Base-by-base conservation (phyloP, 495 filamentous ascomycete genomes). In the Evernia prunastri region DNA sequence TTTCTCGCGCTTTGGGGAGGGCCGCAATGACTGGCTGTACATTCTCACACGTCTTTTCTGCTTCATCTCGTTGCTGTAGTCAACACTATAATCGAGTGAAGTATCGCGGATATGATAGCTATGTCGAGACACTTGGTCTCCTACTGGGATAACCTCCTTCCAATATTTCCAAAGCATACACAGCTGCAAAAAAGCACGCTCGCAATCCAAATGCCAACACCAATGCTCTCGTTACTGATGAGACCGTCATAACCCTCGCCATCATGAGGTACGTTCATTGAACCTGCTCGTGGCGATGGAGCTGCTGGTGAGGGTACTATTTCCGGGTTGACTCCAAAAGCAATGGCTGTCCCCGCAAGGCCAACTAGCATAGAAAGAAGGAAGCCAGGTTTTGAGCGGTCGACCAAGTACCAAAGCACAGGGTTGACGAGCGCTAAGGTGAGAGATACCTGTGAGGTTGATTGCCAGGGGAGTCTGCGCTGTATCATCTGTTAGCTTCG, bases 161-260 rank as follows among this genome's bases (percentile, higher is more conserved):
- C 94, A 69, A 97, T 89, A 74, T 96, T 97, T 31, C 94, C 94
- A 81, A 98, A 97, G 75, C 92, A 97, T 35, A 97, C 87, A 66
- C 89, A 90, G 59, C 87, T 90, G 73, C 94, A 96, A 77, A 97
- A 98, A 68, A 98, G 72, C 39, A 97, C 91, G 72, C 89, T 95
- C 35, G 90, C 80, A 67, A 96, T 84, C 93, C 94, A 98, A 13
- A 90, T 89, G 36, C 83, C 82, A 42, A 87, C 86, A 17, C 89
- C 93, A 29, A 96, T 76, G 62, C 79, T 87, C 73, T 96, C 91
- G 66, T 88, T 84, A 49, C 82, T 87, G 10, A 89, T 77, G 4
- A 86, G 69, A 10, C 82, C 83, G 27, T 75, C 79, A 61, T 68
- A 36, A 59, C 47, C 72, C 23, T 72, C 74, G 17, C 72, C 68